Conservation (phyloP, 768 basidiomycete genomes). For the Candolleomyces efflorescens region DNA sequence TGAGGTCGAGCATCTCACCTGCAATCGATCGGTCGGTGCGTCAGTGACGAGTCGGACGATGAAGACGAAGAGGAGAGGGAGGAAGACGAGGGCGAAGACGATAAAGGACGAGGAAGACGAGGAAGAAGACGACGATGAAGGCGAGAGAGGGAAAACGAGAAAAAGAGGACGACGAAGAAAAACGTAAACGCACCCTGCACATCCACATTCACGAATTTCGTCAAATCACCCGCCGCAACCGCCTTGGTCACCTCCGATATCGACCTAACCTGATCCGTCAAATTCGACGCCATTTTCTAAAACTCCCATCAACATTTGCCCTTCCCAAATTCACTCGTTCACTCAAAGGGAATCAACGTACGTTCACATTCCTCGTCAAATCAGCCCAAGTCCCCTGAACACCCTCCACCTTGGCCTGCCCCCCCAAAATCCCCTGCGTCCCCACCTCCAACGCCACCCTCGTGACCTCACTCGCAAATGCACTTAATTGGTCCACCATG, state of each 20-base stretch:
- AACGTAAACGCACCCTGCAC: conserved; percentile 74
- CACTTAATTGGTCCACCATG: conserved; percentile 91
- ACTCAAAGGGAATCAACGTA: conserved; percentile 32
- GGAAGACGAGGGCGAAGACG: too few species aligned
- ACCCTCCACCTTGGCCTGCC: conserved; percentile 85
- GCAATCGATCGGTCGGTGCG: too few species aligned
- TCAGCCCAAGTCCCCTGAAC: conserved; percentile 94
- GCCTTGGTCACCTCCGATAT: conserved; percentile 90
- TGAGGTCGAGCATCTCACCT: conserved; percentile 81
- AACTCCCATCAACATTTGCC: not conserved
- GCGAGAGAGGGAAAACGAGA: too few species aligned
- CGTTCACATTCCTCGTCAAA: conserved; percentile 87
- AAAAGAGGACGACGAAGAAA: too few species aligned
- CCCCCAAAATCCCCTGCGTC: conserved; percentile 86
- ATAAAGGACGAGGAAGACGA: too few species aligned
- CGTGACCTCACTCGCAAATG: conserved; percentile 80
- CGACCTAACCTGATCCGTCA: conserved; percentile 84
- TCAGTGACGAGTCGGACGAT: not conserved
- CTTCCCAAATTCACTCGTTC: too few species aligned
- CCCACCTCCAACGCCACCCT: conserved; percentile 87
- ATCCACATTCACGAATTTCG: conserved; percentile 83
- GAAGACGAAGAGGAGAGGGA: not conserved
- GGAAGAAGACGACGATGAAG: too few species aligned
- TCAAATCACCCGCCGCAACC: conserved; percentile 82
- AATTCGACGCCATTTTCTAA: conserved; percentile 83